Evolutionary conservation across 768 basidiomycete species (phyloP).

Genomic region (Crucibulum laeve): DNA sequence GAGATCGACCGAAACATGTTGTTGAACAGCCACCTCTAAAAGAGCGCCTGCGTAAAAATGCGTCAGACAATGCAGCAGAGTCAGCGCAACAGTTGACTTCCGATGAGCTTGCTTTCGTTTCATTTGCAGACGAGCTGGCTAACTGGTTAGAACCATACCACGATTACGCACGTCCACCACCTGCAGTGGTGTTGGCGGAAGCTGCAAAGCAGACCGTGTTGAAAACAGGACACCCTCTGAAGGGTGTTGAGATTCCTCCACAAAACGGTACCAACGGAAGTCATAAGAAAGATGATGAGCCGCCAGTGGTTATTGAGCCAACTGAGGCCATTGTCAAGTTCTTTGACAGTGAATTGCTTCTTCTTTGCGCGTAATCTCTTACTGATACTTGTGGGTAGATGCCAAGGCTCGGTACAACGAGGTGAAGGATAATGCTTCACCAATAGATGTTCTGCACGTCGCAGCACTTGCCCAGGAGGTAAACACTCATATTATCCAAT

Average conservation of each 20-base stretch:
- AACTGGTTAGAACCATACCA: slow-evolving; percentile 80
- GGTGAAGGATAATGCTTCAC: slow-evolving; percentile 34
- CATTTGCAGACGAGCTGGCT: slow-evolving; percentile 58
- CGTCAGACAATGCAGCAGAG: slow-evolving; percentile 53
- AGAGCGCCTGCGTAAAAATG: slow-evolving; percentile 51
- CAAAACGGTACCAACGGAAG: slow-evolving; percentile 40
- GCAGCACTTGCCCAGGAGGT: slow-evolving; percentile 77
- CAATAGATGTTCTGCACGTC: slow-evolving; percentile 63
- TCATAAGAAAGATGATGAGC: slow-evolving; percentile 68
- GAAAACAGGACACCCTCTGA: slow-evolving; percentile 65
- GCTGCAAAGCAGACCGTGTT: slow-evolving; percentile 68
- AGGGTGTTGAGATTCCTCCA: slow-evolving; percentile 53
- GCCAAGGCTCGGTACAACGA: slow-evolving; percentile 50
- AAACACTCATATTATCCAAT: background rate
- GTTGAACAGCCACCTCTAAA: slow-evolving; percentile 45
- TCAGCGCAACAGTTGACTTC: slow-evolving; percentile 53
- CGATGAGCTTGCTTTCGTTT: slow-evolving; percentile 54
- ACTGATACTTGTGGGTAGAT: slow-evolving; percentile 28
- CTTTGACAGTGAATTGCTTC: slow-evolving; percentile 51
- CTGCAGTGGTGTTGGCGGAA: slow-evolving; percentile 67
- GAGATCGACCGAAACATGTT: slow-evolving; percentile 72
- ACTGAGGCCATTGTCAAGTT: slow-evolving; percentile 49
- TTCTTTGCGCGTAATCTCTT: background rate
- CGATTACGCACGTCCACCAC: slow-evolving; percentile 66
- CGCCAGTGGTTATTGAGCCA: slow-evolving; percentile 59